phyloP scores from a whole-genome alignment of 2,329 filamentous ascomycete species.

The Sporothrix phasma region DNA sequence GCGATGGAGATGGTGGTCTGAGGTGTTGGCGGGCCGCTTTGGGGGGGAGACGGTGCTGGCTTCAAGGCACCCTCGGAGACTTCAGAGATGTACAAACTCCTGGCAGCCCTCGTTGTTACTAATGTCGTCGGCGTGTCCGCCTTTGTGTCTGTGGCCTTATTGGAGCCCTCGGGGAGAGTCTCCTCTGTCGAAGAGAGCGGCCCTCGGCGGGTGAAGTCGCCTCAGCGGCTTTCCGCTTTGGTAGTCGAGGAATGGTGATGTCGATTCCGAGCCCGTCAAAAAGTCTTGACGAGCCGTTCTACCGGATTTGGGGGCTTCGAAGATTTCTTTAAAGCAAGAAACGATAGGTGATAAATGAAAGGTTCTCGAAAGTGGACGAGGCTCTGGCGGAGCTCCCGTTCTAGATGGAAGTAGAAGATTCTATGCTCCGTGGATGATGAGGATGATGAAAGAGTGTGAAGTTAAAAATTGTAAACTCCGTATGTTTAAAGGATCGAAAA shows the following conservation, averaged over 20 bases:
- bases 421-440: no score
- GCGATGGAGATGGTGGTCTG: slow-evolving; percentile 42
- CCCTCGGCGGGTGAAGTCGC: slow-evolving; percentile 44
- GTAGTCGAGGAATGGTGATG: slow-evolving; percentile 49
- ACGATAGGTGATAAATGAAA: neutral
- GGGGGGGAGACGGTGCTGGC: neutral
- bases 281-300: slow-evolving; percentile 18
- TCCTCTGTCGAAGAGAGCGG: slow-evolving; percentile 39
- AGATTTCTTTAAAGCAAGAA: no score
- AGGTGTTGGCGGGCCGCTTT: slow-evolving; percentile 17
- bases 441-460: no score
- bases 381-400: neutral
- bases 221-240: slow-evolving; percentile 57
- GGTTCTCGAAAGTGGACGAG: neutral
- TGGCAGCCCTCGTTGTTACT: neutral
- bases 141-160: slow-evolving; percentile 41
- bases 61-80: neutral
- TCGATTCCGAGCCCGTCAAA: slow-evolving; percentile 19
- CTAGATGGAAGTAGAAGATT: no score
- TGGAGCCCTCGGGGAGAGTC: slow-evolving; percentile 39
- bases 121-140: slow-evolving; percentile 36
- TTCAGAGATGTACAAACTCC: neutral
- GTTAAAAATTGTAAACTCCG: no score
- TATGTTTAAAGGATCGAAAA: neutral
- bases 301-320: no score